phyloP scores from a whole-genome alignment of 129 eudicot species.

The Pulicaria dysenterica region DNA sequence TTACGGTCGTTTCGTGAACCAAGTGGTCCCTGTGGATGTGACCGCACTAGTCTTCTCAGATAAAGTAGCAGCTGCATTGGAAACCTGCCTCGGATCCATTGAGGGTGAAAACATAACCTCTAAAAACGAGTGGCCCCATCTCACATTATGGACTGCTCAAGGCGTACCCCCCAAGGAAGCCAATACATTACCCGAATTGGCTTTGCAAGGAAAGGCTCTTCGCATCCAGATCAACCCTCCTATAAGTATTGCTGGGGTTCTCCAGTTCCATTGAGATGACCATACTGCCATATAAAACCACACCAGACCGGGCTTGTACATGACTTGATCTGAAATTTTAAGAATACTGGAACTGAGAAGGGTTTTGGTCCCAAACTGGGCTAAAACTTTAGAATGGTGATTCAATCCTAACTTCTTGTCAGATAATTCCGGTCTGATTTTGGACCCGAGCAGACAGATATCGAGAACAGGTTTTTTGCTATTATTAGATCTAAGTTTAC shows the following conservation, averaged over 20 bases:
- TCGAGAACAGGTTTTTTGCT: neutral
- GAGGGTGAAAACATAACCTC: conserved; percentile 64
- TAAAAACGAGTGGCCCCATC: conserved; percentile 90
- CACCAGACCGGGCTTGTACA: neutral
- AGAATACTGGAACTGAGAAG: neutral
- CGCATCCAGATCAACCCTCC: conserved; percentile 73
- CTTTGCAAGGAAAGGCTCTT: conserved; percentile 73
- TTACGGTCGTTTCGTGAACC: conserved; percentile 58
- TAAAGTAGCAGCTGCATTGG: conserved; percentile 88
- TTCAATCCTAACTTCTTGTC: neutral
- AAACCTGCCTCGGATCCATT: conserved; percentile 61
- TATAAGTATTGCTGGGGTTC: conserved; percentile 46
- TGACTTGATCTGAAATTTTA: neutral
- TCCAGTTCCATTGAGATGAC: conserved; percentile 55
- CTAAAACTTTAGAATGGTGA: neutral
- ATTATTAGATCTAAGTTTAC: neutral
- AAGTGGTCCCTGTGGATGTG: conserved; percentile 58
- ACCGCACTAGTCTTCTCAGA: conserved; percentile 64
- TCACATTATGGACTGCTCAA: conserved; percentile 84
- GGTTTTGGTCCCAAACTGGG: neutral
- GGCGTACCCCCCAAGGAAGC: conserved; percentile 83
- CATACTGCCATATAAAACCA: neutral
- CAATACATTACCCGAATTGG: conserved; percentile 62
- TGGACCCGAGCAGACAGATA: neutral
- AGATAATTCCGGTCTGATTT: neutral